These are phyloP conservation scores for Aspergillaceae sp. DNA, from an alignment of 2,329 filamentous ascomycete species.

Conservation along the genomic window DNA sequence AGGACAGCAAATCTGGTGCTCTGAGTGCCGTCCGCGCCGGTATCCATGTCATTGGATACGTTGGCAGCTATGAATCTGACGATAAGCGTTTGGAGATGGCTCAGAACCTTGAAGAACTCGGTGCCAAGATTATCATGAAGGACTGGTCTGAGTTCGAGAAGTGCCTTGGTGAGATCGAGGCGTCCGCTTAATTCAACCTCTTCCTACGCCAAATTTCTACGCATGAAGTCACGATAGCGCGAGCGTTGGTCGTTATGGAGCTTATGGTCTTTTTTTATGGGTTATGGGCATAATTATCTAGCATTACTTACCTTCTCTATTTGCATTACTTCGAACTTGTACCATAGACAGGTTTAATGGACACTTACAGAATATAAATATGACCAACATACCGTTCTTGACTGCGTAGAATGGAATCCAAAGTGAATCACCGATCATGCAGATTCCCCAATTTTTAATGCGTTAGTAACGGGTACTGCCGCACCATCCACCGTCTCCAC, in stretches of 20 bases:
- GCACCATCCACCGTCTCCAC: not conserved
- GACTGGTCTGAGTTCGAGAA: slow-evolving; percentile 40
- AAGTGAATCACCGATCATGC: not conserved
- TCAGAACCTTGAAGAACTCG: slow-evolving; percentile 51
- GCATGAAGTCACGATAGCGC: slow-evolving; percentile 28
- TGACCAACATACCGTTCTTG: no score
- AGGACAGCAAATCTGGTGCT: slow-evolving; percentile 82
- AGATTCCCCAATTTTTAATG: not conserved
- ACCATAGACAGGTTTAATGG: slow-evolving; percentile 12
- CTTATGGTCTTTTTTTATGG: slow-evolving; percentile 5
- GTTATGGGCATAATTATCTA: slow-evolving; percentile 2
- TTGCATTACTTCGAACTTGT: slow-evolving; percentile 10
- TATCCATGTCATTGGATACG: slow-evolving; percentile 76
- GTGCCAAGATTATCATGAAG: slow-evolving; percentile 53
- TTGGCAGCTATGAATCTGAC: slow-evolving; percentile 61
- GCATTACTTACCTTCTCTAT: slow-evolving; percentile 2
- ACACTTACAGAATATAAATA: not conserved
- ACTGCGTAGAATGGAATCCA: no score
- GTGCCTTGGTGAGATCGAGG: slow-evolving; percentile 37
- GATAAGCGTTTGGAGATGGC: slow-evolving; percentile 59
- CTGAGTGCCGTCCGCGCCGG: slow-evolving; percentile 67
- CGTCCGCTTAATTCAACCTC: not conserved
- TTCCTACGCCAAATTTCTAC: not conserved
- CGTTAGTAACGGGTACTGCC: not conserved
- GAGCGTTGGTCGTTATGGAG: slow-evolving; percentile 20